Conservation (phyloP, 805 yeast species). For the Naumovozyma castellii region DNA sequence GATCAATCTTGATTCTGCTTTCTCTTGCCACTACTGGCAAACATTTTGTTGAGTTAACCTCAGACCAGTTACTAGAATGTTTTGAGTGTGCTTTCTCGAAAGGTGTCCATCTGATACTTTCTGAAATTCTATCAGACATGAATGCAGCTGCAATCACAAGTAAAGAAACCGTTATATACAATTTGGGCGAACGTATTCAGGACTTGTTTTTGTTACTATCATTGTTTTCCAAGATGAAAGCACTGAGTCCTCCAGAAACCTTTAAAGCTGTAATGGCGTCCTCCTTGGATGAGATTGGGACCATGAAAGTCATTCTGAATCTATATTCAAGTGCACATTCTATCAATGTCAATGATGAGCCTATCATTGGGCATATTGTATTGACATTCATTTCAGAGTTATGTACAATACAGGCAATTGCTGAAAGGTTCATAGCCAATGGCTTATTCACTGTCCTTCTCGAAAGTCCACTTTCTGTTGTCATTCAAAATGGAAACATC, state of each 20-base stretch:
- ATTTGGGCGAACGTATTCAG: conserved; percentile 45
- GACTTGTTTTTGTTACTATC: conserved; percentile 57
- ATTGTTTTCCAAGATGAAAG: conserved; percentile 49
- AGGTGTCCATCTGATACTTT: conserved; percentile 52
- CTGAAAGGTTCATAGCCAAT: conserved; percentile 51
- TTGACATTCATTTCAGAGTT: conserved; percentile 62
- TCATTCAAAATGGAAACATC: conserved; percentile 58
- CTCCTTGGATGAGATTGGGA: conserved; percentile 46
- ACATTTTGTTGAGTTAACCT: conserved; percentile 37
- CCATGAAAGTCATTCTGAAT: conserved; percentile 52
- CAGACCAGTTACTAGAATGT: conserved; percentile 45
- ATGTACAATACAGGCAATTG: conserved; percentile 49
- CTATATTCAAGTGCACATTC: conserved; percentile 61
- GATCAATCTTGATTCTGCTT: conserved; percentile 45
- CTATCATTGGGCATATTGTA: conserved; percentile 62
- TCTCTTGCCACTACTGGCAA: conserved; percentile 35
- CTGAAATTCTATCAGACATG: conserved; percentile 50
- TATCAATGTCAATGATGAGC: conserved; percentile 51
- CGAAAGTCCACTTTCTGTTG: conserved; percentile 63
- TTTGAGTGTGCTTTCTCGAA: conserved; percentile 56
- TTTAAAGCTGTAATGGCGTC: conserved; percentile 43
- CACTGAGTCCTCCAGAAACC: conserved; percentile 38
- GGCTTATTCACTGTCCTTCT: conserved; percentile 61
- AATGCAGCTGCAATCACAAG: conserved; percentile 27
- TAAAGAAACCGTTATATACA: conserved; percentile 2